Evolutionary conservation across 345 rosid genomes (phyloP).

Genomic region (Eucalyptus camaldulensis): DNA sequence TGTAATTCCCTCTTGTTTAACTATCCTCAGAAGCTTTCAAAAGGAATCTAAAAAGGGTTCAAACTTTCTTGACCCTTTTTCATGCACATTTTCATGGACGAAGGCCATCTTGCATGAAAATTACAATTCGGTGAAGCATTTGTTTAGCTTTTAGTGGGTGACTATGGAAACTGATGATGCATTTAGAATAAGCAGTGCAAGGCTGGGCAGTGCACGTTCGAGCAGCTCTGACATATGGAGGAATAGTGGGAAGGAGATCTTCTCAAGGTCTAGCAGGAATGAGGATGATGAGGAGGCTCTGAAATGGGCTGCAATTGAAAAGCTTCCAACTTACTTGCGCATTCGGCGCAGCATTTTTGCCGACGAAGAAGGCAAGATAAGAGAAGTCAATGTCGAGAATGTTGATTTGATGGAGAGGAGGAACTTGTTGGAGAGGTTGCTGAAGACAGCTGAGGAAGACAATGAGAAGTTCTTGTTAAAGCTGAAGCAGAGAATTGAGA

Average conservation of each 20-base stretch:
- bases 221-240: conserved; percentile 22
- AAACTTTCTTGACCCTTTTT: background rate
- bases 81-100: background rate
- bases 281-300: conserved; percentile 73
- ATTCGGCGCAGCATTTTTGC: conserved; percentile 54
- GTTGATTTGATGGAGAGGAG: conserved; percentile 56
- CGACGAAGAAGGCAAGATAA: conserved; percentile 23
- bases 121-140: background rate
- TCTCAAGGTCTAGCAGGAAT: conserved; percentile 30
- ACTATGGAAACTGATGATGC: conserved; percentile 20
- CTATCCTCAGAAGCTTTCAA: background rate
- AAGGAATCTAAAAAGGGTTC: background rate
- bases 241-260: conserved; percentile 22
- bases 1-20: background rate
- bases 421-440: conserved; percentile 58
- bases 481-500: conserved; percentile 64
- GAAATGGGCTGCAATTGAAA: conserved; percentile 87
- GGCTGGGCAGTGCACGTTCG: conserved; percentile 5
- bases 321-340: conserved; percentile 59
- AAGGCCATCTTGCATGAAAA: background rate
- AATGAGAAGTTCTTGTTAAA: conserved; percentile 72
- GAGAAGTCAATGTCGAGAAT: conserved; percentile 48
- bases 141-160: background rate
- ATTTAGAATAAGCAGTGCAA: conserved; percentile 14
- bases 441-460: conserved; percentile 64